Base-by-base conservation (phyloP, 2,329 filamentous ascomycete species). In the Cercospora beticola region DNA sequence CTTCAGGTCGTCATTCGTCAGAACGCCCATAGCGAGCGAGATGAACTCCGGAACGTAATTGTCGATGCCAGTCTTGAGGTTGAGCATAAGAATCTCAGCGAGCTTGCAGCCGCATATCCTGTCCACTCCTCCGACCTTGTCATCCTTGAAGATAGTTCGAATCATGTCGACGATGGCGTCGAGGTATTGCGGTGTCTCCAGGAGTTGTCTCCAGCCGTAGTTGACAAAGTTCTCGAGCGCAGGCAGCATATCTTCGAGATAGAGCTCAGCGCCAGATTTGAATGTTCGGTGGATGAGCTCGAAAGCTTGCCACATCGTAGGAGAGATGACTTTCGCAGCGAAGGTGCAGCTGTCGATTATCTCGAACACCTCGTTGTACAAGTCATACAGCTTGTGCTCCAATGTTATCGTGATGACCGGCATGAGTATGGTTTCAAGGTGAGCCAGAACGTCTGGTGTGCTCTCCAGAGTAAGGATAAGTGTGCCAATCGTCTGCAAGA, bases 271-370 rank as follows among this genome's bases (percentile, higher is more conserved):
- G 49, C 95, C 95, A 68, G 93, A 92, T 83, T 98, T 98, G 85
- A 99, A 99, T 0, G 94, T 97, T 73, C 92, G 89, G 82, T 98
- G 94, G 71, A 99, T 96, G 56, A 98, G 87, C 82, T 97, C 94
- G 79, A 99, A 99, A 2, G 95, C 94, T 81, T 94, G 90, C 95
- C 95, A 99, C 95, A 99, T 99, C 52, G 92, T 97, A 9, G 91
- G 89, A 0, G 95, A 97, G 74, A 99, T 98, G 68, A 88, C 88
- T 85, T 98, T 99, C 70, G 95, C 94, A 10, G 95, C 93, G 79
- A 98, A 99, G 7, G 95, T 99, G 85, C 95, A 99, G 85, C 93
- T 97, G 80, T 99, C 95, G 75, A 99, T 97, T 75, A 99, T 99
- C 82, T 99, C 95, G 74, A 99, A 99, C 5, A 98, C 89, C 79